A percentile compares a stretch with the other conserved stretches of the same genome.
phyloP scores from a whole-genome alignment of 306 rosid genomes.

The Vicia sativa region DNA sequence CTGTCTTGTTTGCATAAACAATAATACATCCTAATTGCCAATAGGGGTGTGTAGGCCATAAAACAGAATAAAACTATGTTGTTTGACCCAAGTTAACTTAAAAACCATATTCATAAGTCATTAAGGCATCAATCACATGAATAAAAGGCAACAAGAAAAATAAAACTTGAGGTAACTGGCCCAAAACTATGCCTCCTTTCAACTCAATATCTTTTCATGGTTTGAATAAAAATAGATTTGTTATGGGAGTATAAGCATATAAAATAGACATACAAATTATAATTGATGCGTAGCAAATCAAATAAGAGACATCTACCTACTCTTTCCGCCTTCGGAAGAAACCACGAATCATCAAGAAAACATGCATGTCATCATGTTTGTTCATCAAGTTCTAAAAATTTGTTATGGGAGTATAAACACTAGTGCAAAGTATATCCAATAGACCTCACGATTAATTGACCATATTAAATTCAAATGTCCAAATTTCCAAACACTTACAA shows the following conservation, averaged over 20 bases:
- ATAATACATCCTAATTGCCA: neutral
- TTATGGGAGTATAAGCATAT: neutral
- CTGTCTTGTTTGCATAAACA: slow-evolving; percentile 15
- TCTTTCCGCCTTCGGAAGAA: slow-evolving; percentile 80
- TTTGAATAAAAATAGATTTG: neutral
- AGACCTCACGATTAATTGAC: slow-evolving; percentile 4
- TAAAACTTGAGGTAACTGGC: slow-evolving; percentile 1
- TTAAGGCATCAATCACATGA: slow-evolving; percentile 7
- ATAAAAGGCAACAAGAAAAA: slow-evolving; percentile 10
- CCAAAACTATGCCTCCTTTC: slow-evolving; percentile 1
- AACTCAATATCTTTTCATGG: neutral
- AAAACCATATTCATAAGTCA: slow-evolving; percentile 2
- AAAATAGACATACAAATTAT: slow-evolving; percentile 6
- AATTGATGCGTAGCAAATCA: slow-evolving; percentile 17
- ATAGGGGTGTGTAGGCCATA: slow-evolving; percentile 8
- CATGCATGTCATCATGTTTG: slow-evolving; percentile 20
- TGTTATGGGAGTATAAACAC: slow-evolving; percentile 22
- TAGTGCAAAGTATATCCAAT: slow-evolving; percentile 18
- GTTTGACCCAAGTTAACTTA: slow-evolving; percentile 5
- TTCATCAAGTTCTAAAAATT: slow-evolving; percentile 15
- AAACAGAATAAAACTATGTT: slow-evolving; percentile 22
- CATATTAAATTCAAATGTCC: slow-evolving; percentile 18
- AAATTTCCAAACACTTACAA: slow-evolving; percentile 1
- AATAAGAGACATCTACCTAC: slow-evolving; percentile 47
- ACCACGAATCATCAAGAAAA: slow-evolving; percentile 58